Evolutionary conservation across 192 early-diverging fungal species (phyloP).

Genomic region (Dissophora globulifera): DNA sequence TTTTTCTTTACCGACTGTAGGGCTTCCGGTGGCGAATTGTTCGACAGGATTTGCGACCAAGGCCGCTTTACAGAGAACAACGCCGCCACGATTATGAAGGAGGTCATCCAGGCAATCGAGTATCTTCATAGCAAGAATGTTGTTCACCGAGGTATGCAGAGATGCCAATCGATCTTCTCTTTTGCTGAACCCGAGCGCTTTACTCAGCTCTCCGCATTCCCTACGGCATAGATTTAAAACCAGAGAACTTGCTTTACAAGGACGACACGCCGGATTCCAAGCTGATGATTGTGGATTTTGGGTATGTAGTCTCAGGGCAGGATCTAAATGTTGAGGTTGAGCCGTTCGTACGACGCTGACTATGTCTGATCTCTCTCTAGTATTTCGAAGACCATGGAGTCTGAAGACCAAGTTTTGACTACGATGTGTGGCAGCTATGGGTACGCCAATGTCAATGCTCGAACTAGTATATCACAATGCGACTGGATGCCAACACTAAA

Average conservation of each 20-base stretch:
- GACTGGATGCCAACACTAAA: too few relatives aligned
- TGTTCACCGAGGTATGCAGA: constrained; percentile 83
- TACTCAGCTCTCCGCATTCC: neutral
- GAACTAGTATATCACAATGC: too few relatives aligned
- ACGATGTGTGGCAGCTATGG: constrained; percentile 91
- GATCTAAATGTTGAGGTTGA: neutral
- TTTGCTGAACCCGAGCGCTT: too few relatives aligned
- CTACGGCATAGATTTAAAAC: constrained; percentile 71
- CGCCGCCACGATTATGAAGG: constrained; percentile 78
- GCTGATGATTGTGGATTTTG: constrained; percentile 91
- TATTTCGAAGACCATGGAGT: constrained; percentile 73
- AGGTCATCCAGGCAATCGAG: constrained; percentile 78
- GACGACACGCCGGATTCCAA: constrained; percentile 68
- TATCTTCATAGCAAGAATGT: constrained; percentile 90
- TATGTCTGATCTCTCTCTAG: constrained; percentile 18
- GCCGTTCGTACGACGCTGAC: neutral
- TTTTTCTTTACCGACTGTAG: constrained; percentile 14
- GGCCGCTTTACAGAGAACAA: constrained; percentile 87
- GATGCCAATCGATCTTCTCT: too few relatives aligned
- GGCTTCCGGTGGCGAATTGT: constrained; percentile 85
- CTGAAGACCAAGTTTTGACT: constrained; percentile 72
- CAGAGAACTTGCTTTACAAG: constrained; percentile 89
- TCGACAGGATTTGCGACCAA: constrained; percentile 81
- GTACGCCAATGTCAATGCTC: too few relatives aligned
- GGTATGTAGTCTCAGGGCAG: constrained; percentile 32